A percentile compares a stretch with the other conserved stretches of the same genome.
These are phyloP conservation scores for Colletotrichum caudatum DNA, from an alignment of 2,329 filamentous ascomycete genomes.

Conservation along the genomic window DNA sequence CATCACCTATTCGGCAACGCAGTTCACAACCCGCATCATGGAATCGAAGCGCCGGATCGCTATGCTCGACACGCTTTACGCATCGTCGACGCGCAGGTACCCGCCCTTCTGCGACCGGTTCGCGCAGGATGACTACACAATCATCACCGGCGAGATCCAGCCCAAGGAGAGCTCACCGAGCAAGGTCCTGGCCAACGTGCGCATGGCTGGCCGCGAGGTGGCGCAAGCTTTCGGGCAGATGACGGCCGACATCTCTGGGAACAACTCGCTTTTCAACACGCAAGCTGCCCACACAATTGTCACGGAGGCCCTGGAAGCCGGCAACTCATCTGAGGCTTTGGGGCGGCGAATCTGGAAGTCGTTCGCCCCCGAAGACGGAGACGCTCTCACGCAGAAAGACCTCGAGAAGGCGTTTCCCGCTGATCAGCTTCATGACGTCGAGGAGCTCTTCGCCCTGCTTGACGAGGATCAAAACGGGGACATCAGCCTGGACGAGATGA, in stretches of 20 bases:
- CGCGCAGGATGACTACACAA: constrained; percentile 26
- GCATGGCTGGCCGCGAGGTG: constrained; percentile 22
- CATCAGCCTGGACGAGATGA: constrained; percentile 27
- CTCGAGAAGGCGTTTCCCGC: constrained; percentile 15
- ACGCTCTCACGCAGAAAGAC: constrained; percentile 9
- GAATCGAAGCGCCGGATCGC: constrained; percentile 23
- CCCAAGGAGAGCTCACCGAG: constrained; percentile 20
- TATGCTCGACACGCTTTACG: constrained; percentile 20
- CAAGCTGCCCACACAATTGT: constrained; percentile 27
- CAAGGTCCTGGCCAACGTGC: constrained; percentile 29
- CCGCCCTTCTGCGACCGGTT: constrained; percentile 26
- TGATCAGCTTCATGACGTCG: constrained; percentile 6
- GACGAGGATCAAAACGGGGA: constrained; percentile 27
- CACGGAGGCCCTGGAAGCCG: constrained; percentile 25
- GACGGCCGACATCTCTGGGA: constrained; percentile 18
- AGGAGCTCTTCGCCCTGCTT: constrained; percentile 26
- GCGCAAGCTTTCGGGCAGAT: constrained; percentile 29
- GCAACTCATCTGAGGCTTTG: constrained; percentile 8
- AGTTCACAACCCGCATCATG: constrained; percentile 18
- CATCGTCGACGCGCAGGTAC: constrained; percentile 15
- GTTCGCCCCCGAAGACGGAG: not conserved
- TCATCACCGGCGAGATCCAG: constrained; percentile 24
- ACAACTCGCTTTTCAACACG: constrained; percentile 23
- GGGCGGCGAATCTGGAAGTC: constrained; percentile 26
- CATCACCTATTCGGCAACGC: constrained; percentile 26